A percentile compares a stretch with the other conserved stretches of the same genome.
Conservation (phyloP, 176 grass and related monocot genomes). For the Urochloa ruziziensis region DNA sequence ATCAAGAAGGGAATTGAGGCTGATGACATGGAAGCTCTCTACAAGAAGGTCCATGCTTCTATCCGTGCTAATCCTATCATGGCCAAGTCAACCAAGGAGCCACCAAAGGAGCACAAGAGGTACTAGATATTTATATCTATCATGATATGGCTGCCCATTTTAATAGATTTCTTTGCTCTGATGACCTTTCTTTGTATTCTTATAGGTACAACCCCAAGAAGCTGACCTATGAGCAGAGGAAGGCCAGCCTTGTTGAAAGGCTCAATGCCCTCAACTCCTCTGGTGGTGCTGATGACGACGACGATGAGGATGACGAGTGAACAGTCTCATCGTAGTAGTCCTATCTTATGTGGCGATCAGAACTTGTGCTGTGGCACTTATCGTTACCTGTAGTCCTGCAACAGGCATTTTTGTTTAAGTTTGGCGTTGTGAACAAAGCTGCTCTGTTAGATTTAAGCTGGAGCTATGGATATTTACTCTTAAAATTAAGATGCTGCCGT, state of each 20-base stretch:
- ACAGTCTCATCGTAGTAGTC: slow-evolving; percentile 16
- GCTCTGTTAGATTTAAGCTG: slow-evolving; percentile 23
- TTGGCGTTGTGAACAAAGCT: slow-evolving; percentile 7
- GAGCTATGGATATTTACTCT: slow-evolving; percentile 19
- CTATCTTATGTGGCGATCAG: neutral
- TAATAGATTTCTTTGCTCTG: neutral
- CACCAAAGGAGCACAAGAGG: slow-evolving; percentile 80
- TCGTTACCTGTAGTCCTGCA: slow-evolving; percentile 9
- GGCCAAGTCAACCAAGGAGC: slow-evolving; percentile 49
- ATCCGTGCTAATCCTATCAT: slow-evolving; percentile 58
- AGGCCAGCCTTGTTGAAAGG: slow-evolving; percentile 62
- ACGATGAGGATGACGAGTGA: slow-evolving; percentile 75
- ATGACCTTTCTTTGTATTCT: neutral
- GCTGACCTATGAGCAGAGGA: slow-evolving; percentile 85
- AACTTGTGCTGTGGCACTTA: slow-evolving; percentile 10
- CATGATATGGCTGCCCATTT: neutral
- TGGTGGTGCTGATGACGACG: slow-evolving; percentile 37
- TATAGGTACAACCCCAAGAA: slow-evolving; percentile 85
- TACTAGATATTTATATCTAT: neutral
- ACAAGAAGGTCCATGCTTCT: slow-evolving; percentile 92
- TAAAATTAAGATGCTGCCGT: neutral
- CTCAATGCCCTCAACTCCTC: slow-evolving; percentile 67
- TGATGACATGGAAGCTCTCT: slow-evolving; percentile 69
- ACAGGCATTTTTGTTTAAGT: slow-evolving; percentile 50
- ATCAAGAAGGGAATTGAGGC: slow-evolving; percentile 62